Evolutionary conservation across 306 rosid species (phyloP), one percentile per base, ranked within the genome.

Genomic region (Lathyrus tuberosus): DNA sequence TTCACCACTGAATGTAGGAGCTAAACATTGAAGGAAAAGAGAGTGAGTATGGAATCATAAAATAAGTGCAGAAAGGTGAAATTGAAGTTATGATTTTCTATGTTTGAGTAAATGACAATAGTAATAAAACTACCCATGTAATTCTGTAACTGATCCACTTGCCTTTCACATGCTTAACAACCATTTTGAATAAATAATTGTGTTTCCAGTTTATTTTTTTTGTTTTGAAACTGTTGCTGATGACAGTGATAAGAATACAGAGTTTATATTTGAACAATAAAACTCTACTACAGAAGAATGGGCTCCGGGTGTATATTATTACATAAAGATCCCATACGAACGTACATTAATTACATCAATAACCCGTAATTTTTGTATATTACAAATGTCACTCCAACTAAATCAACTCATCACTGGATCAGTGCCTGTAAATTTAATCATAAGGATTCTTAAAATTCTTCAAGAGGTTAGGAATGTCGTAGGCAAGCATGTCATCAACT

Each of bases 401-500:
- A 62, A 57, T 56, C 62, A 44, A 17, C 66, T 53, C 59, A 20
- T 30, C n/a, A 22, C 53, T 16, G 41, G 22, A 31, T 44, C 40
- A 53, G 38, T 57, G 38, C 68, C 37, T 1, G 22, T 12, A 49
- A 62, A 42, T 49, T 76, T 76, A 85, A 67, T 82, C 91, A 48
- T 91, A 89, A 4, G 94, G 97, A 62, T 91, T 91, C 78, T 79
- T 84, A 66, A 91, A 91, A 46, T 75, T 87, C 80, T 91, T 91
- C 76, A 91, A 74, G 70, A 91, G 91, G 15, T 87, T 86, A 3
- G 97, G 97, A 53, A 91, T 86, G 41, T 91, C 97, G 4, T 91
- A 91, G 28, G 86, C 96, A 75, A 91, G 78, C 97, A 91, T 91
- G 74, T 89, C 94, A 42, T 91, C 97, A 3, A 91, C 96, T 8